Evolutionary conservation across 345 rosid genomes (phyloP), one percentile per base, ranked within the genome.

Genomic region (Euphorbia lathyris): DNA sequence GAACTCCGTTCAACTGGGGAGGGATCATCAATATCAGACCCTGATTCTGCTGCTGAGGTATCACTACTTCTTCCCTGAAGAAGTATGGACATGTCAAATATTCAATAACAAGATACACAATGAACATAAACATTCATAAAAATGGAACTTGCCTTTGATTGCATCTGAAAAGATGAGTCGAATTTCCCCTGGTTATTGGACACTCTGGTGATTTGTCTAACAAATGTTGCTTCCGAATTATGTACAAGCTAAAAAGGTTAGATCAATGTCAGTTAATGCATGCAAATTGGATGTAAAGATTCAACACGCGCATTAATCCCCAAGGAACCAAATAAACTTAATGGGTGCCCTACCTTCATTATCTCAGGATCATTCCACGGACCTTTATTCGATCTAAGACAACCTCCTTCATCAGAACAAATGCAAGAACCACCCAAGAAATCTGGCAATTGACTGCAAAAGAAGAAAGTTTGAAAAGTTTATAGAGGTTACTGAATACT

Each of bases 381-480:
- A 75, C 97, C 99, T 83, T 88, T 90, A 65, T 87, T 84, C 72
- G 99, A 95, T 57, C 90, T 84, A 70, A 90, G 93, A 77, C 99
- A 95, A 50, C 96, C 99, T 80, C 99, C 96, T 52, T 85, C 91
- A 1, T 68, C 73, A 50, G 86, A 80, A 77, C 99, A 95, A 70
- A 82, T 76, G 84, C 98, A 94, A 22, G 94, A 89, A 64, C 98
- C 98, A 63, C 98, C 98, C 60, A 94, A 83, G 77, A 94, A 94
- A 68, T 87, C 90, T 20, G 98, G 98, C 88, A 94, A 78, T 84
- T 94, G 97, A 81, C 98, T 95, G 88, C 48, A 67, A 60, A 40
- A 62, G 64, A 50, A 67, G 66, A 25, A 51, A 25, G n/a, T 9
- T 9, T 6, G 40, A 36, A 32, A 2, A 69, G 65, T 53, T 43